Percentiles rank a stretch among this genome's conserved stretches.
phyloP scores from a whole-genome alignment of 179 eudicot species.

The Silene coronaria region DNA sequence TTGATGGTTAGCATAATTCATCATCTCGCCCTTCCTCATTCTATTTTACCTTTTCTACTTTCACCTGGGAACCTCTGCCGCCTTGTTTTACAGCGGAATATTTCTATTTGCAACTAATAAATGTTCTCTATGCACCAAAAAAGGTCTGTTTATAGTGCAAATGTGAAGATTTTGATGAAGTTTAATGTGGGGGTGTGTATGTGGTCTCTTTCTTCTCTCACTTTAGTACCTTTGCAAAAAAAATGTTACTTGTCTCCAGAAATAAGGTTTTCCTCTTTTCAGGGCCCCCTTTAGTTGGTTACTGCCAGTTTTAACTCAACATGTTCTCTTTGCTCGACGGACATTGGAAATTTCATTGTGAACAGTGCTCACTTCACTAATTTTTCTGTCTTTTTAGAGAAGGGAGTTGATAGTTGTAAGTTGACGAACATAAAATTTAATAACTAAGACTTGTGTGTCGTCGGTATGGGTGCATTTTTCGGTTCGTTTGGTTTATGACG shows the following conservation, averaged over 20 bases:
- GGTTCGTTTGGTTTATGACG: neutral
- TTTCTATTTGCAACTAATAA: neutral
- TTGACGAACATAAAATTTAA: constrained; percentile 6
- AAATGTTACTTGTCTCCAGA: neutral
- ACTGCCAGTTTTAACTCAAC: neutral
- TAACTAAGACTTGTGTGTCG: neutral
- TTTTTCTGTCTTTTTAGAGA: neutral
- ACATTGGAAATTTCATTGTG: neutral
- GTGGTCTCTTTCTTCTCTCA: neutral
- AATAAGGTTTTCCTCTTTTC: neutral
- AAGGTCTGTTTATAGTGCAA: neutral
- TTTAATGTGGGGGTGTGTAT: neutral
- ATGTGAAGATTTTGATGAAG: neutral
- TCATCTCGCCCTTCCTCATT: neutral
- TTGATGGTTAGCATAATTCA: neutral
- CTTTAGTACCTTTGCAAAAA: neutral
- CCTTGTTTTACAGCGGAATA: neutral
- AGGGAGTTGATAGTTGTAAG: neutral
- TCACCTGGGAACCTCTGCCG: neutral
- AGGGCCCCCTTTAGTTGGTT: neutral
- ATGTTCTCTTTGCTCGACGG: neutral
- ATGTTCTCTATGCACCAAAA: neutral
- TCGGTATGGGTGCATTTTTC: neutral
- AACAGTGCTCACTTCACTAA: neutral
- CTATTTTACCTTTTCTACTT: neutral